Evolutionary conservation across 1,284 basidiomycete genomes (phyloP).

Genomic region (Pholiota adiposa): DNA sequence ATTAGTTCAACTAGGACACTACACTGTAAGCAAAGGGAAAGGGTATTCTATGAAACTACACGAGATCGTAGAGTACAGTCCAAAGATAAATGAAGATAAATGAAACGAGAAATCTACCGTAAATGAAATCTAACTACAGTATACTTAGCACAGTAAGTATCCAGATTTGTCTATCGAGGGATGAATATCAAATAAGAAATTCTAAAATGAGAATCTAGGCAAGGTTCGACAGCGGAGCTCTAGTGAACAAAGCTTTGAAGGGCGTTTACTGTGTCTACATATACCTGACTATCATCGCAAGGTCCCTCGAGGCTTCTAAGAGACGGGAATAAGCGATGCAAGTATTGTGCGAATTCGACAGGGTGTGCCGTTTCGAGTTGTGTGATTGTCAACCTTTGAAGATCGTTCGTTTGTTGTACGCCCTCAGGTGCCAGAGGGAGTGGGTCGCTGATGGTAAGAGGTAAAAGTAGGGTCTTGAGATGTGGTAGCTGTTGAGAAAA

Average conservation of each 20-base stretch:
- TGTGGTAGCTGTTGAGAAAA: constrained; percentile 40
- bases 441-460: constrained; percentile 30
- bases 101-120: too few relatives aligned
- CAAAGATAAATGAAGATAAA: too few relatives aligned
- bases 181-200: too few relatives aligned
- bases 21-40: too few relatives aligned
- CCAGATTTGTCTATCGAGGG: too few relatives aligned
- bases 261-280: constrained; percentile 11
- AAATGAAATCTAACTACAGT: too few relatives aligned
- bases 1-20: too few relatives aligned
- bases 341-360: constrained; percentile 23
- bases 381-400: constrained; percentile 29
- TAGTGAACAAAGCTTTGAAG: constrained; percentile 3
- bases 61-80: too few relatives aligned
- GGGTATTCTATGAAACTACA: too few relatives aligned
- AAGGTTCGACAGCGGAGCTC: too few relatives aligned
- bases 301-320: constrained; percentile 34
- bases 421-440: neutral
- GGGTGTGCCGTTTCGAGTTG: constrained; percentile 25
- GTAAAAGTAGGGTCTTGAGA: constrained; percentile 43
- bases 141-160: too few relatives aligned
- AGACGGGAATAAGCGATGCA: constrained; percentile 35
- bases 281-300: constrained; percentile 15
- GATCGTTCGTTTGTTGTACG: neutral
- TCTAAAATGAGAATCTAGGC: too few relatives aligned